Evolutionary conservation across 495 filamentous ascomycete species (phyloP).

Genomic region (Xylaria sp.): DNA sequence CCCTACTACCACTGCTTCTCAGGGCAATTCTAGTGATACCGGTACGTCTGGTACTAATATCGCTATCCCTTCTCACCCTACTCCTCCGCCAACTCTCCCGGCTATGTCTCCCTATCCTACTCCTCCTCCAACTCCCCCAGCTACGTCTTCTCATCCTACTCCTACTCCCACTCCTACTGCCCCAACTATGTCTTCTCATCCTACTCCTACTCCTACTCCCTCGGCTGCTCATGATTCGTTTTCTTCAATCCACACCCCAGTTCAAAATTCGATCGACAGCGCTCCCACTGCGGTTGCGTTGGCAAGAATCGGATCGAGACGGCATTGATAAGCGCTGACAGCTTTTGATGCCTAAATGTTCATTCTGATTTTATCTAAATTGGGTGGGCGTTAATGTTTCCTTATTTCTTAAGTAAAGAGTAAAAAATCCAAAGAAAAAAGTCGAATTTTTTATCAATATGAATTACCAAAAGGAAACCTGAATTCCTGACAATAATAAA

Average conservation of each 20-base stretch:
- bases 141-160: not conserved
- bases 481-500: not conserved
- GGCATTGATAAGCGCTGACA: not conserved
- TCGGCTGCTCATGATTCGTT: not conserved
- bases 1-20: not conserved
- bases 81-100: not conserved
- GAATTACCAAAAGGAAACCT: not conserved
- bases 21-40: not conserved
- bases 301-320: not conserved
- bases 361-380: no score
- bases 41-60: not conserved
- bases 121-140: not conserved
- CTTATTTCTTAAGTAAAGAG: no score
- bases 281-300: not conserved
- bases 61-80: not conserved
- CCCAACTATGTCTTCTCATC: not conserved
- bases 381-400: not conserved
- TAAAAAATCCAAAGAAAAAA: no score
- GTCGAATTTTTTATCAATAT: no score
- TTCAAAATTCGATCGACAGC: not conserved
- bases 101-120: no score
- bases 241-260: not conserved
- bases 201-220: not conserved
- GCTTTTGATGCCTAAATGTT: not conserved
- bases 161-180: not conserved